Percentiles rank a stretch among this genome's conserved stretches.
Evolutionary conservation across 164 flowering plant genomes (phyloP).

Genomic region (Magnolia changhungtana): DNA sequence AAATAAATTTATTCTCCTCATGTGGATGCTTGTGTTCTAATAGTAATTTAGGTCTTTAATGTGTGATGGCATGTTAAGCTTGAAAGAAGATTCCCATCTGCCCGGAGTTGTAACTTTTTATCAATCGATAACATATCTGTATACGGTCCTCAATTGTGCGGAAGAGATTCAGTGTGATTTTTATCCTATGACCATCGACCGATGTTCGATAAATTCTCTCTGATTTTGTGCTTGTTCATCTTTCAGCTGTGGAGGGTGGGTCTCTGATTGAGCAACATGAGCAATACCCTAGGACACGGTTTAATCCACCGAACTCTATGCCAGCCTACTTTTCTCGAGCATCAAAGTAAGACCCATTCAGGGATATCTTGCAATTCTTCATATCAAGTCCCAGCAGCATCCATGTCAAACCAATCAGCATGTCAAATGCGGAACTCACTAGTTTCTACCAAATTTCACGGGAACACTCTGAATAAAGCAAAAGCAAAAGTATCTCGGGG

Average conservation of each 20-base stretch:
- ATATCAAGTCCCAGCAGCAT: conserved; percentile 26
- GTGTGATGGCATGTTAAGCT: too few species aligned
- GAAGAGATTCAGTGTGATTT: too few species aligned
- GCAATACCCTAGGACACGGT: conserved; percentile 51
- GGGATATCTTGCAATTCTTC: conserved; percentile 34
- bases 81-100: too few species aligned
- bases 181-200: too few species aligned
- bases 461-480: conserved; percentile 21
- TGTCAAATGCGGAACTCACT: conserved; percentile 27
- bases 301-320: conserved; percentile 43
- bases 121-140: too few species aligned
- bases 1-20: too few species aligned
- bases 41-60: too few species aligned
- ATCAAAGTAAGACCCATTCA: conserved; percentile 41
- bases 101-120: too few species aligned
- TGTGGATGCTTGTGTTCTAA: too few species aligned
- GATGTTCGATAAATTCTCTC: too few species aligned
- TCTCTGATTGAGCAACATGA: conserved; percentile 45
- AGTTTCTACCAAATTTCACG: conserved; percentile 34
- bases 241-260: conserved; percentile 2
- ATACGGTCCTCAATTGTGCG: too few species aligned
- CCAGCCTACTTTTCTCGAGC: conserved; percentile 36
- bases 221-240: background rate
- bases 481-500: conserved; percentile 30
- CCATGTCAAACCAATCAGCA: conserved; percentile 27